Conservation (phyloP, 306 rosid species). For the Castanea mollissima region DNA sequence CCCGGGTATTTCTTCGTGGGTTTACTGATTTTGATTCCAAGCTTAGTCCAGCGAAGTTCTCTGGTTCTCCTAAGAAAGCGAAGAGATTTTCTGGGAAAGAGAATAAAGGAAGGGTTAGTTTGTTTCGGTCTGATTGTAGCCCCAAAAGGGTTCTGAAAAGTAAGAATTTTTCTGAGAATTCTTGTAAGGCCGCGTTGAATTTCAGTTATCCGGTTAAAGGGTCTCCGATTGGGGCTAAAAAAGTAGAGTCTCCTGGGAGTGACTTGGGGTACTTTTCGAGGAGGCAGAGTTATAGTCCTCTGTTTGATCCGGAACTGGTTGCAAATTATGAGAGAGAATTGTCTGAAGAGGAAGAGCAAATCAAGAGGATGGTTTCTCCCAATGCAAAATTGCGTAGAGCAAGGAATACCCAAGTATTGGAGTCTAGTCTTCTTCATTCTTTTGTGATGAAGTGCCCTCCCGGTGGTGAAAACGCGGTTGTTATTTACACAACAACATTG, state of each 20-base stretch:
- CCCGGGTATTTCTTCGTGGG: constrained; percentile 60
- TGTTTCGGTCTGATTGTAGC: constrained; percentile 53
- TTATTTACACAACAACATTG: constrained; percentile 79
- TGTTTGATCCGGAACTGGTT: constrained; percentile 83
- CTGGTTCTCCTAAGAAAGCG: constrained; percentile 65
- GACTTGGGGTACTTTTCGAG: constrained; percentile 26
- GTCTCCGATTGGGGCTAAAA: constrained; percentile 39
- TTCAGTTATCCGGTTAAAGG: constrained; percentile 45
- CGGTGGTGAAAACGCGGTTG: constrained; percentile 62
- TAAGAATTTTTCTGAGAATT: constrained; percentile 32
- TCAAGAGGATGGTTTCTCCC: constrained; percentile 74
- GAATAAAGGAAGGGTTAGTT: constrained; percentile 44
- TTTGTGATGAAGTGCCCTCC: constrained; percentile 66
- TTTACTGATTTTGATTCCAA: constrained; percentile 46
- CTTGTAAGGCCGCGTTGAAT: constrained; percentile 39
- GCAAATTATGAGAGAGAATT: constrained; percentile 70
- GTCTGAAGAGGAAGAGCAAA: constrained; percentile 65
- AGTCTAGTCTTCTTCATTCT: constrained; percentile 27
- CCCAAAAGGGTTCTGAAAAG: constrained; percentile 51
- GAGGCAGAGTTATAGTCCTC: constrained; percentile 51
- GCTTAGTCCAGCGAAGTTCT: constrained; percentile 64
- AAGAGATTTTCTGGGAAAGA: constrained; percentile 66
- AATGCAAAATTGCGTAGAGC: constrained; percentile 40
- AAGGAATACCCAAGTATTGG: constrained; percentile 29
- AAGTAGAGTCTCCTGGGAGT: constrained; percentile 53